Conservation (phyloP, 1,139 yeast species). For the Pichia sp. region DNA sequence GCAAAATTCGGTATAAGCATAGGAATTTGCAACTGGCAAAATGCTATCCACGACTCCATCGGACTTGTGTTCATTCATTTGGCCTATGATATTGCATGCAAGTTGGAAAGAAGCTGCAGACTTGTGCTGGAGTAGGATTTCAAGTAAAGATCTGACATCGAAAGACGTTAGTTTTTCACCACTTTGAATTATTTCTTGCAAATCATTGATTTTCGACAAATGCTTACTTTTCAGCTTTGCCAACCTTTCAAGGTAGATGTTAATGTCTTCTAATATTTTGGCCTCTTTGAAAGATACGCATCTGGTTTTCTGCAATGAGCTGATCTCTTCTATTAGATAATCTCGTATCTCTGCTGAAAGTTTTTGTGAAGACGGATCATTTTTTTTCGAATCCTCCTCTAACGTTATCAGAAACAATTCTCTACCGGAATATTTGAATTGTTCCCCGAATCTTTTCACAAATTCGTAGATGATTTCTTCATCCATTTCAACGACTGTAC, state of each 20-base stretch:
- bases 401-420: constrained; percentile 23
- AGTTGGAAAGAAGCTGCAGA: constrained; percentile 22
- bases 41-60: constrained; percentile 17
- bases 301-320: constrained; percentile 10
- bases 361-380: neutral
- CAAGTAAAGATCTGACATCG: constrained; percentile 24
- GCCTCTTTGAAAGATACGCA: constrained; percentile 23
- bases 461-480: constrained; percentile 20
- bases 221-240: constrained; percentile 6
- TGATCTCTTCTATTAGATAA: constrained; percentile 20
- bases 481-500: constrained; percentile 22
- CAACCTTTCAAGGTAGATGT: constrained; percentile 16
- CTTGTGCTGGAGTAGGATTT: constrained; percentile 21
- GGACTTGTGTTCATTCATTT: constrained; percentile 24
- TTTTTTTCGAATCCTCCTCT: constrained; percentile 8
- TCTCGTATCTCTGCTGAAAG: constrained; percentile 19
- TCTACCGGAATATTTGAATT: constrained; percentile 23
- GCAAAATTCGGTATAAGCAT: constrained; percentile 26
- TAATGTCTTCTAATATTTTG: constrained; percentile 20
- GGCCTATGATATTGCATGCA: constrained; percentile 21
- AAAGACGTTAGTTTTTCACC: constrained; percentile 24
- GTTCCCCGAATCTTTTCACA: constrained; percentile 16
- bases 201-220: constrained; percentile 13
- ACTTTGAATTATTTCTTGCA: constrained; percentile 16
- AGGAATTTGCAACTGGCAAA: constrained; percentile 29